A percentile compares a stretch with the other conserved stretches of the same genome.
These are phyloP conservation scores for Ophiorrhiza pumila DNA, from an alignment of 257 asterid genomes.

Conservation along the genomic window DNA sequence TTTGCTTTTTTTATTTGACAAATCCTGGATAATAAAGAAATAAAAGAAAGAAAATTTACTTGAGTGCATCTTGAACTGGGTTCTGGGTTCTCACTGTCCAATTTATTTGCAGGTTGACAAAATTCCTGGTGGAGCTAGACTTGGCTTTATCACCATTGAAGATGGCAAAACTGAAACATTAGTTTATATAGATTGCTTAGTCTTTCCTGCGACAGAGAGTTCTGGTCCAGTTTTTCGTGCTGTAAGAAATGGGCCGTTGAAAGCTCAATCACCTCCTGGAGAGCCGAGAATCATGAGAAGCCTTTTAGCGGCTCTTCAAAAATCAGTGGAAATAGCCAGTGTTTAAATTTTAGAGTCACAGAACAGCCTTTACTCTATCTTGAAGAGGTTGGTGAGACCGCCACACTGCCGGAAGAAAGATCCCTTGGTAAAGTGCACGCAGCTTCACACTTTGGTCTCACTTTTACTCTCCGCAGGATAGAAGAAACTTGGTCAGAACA, in stretches of 20 bases:
- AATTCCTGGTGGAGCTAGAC: constrained; percentile 88
- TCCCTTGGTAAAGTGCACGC: not conserved
- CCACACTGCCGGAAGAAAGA: not conserved
- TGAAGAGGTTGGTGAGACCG: no score
- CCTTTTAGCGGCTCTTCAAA: constrained; percentile 72
- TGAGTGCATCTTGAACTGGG: not conserved
- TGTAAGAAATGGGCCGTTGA: constrained; percentile 64
- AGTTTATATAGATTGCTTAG: constrained; percentile 82
- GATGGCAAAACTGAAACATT: constrained; percentile 62
- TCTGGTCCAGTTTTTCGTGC: constrained; percentile 72
- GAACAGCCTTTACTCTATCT: no score
- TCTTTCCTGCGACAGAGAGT: constrained; percentile 51
- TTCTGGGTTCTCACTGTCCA: not conserved
- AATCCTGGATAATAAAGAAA: no score
- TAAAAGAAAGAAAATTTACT: not conserved
- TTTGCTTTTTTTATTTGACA: not conserved
- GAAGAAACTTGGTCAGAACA: no score
- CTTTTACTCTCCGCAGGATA: not conserved
- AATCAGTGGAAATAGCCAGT: constrained; percentile 72
- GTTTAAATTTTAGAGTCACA: constrained; percentile 20
- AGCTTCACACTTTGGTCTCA: not conserved
- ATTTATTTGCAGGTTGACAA: constrained; percentile 62
- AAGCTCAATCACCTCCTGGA: constrained; percentile 66
- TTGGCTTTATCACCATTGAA: constrained; percentile 69
- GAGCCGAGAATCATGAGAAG: constrained; percentile 95